Conservation (phyloP, 805 yeast species). For the Candida dendrica region DNA sequence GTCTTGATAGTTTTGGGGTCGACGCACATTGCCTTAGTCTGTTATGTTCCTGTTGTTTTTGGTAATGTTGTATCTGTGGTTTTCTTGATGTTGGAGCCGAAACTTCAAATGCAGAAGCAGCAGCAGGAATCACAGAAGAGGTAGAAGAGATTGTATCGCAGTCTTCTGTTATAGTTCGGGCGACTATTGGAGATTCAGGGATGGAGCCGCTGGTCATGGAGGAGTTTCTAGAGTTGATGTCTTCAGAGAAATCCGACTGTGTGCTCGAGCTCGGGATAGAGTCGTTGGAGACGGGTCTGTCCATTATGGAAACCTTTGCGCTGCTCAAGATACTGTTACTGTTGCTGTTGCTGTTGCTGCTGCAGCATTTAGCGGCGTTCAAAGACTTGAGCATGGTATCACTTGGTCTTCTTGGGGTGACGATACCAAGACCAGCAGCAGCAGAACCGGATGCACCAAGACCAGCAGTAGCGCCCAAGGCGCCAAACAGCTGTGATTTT, state of each 20-base stretch:
- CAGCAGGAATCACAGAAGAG: neutral
- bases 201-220: constrained; percentile 19
- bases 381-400: constrained; percentile 12
- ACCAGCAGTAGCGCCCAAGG: neutral
- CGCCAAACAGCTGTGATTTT: constrained; percentile 1
- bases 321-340: no score
- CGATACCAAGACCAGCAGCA: constrained; percentile 15
- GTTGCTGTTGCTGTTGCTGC: neutral
- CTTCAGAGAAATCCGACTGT: constrained; percentile 13
- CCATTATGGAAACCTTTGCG: constrained; percentile 10
- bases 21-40: constrained; percentile 2
- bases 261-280: constrained; percentile 15
- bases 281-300: constrained; percentile 23
- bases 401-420: constrained; percentile 17
- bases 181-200: constrained; percentile 11
- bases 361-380: neutral
- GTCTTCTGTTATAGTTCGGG: neutral
- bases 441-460: neutral
- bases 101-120: neutral
- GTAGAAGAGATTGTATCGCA: neutral
- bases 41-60: neutral
- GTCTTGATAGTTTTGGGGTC: constrained; percentile 1
- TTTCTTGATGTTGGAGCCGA: neutral
- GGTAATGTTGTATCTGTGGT: neutral
- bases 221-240: constrained; percentile 17